These are phyloP conservation scores for Coemansia sp. DNA, from an alignment of 192 early-diverging fungal species.

Conservation along the genomic window DNA sequence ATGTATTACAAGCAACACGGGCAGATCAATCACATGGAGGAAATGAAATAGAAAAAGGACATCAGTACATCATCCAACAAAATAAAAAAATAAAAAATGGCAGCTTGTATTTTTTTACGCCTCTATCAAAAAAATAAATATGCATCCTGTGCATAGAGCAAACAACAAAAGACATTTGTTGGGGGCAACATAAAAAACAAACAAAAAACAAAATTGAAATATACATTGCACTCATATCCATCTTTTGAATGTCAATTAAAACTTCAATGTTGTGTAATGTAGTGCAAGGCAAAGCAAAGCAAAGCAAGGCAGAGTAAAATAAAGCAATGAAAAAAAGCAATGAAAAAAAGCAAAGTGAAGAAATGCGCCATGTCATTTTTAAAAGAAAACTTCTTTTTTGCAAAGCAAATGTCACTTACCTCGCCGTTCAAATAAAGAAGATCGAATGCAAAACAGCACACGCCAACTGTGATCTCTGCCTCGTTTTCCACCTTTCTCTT, in stretches of 20 bases:
- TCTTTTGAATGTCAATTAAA: neutral
- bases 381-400: neutral
- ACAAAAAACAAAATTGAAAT: constrained; percentile 13
- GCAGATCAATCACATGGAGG: constrained; percentile 6
- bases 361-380: neutral
- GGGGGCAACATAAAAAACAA: neutral
- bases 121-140: neutral
- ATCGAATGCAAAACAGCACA: constrained; percentile 98
- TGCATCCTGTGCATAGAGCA: neutral
- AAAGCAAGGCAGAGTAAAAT: neutral
- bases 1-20: constrained; percentile 8
- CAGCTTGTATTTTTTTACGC: neutral
- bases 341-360: neutral
- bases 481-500: constrained; percentile 94
- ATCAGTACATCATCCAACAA: constrained; percentile 7
- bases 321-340: constrained; percentile 5
- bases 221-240: neutral
- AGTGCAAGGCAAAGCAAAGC: neutral
- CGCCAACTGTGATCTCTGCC: constrained; percentile 90
- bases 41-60: neutral
- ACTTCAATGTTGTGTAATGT: neutral
- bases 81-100: neutral
- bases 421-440: constrained; percentile 89
- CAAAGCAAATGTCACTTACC: constrained; percentile 38
- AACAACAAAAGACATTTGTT: constrained; percentile 12